phyloP scores from a whole-genome alignment of 208 protist species.

The Crithidia mellificae region DNA sequence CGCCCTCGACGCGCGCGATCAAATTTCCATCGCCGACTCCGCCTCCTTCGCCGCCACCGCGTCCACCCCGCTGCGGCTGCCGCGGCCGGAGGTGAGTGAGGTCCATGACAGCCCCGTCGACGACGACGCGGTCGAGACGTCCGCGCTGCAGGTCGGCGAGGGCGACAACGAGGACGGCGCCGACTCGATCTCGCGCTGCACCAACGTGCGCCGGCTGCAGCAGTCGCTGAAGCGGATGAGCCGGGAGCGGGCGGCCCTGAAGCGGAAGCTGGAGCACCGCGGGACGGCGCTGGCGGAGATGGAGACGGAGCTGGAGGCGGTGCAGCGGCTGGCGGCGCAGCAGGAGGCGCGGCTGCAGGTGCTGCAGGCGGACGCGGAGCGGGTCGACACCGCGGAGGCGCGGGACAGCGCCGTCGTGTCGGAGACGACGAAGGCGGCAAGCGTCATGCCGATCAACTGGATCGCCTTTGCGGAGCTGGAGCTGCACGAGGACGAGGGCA shows the following conservation, averaged over 20 bases:
- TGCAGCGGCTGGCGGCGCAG: conserved; percentile 20
- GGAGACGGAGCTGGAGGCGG: conserved; percentile 18
- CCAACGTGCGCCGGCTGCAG: conserved; percentile 23
- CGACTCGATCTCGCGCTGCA: conserved; percentile 8
- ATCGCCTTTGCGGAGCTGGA: conserved; percentile 21
- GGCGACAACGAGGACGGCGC: background rate
- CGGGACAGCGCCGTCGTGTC: background rate
- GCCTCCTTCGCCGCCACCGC: background rate
- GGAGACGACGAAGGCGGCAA: background rate
- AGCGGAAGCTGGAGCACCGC: conserved; percentile 29
- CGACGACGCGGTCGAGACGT: background rate
- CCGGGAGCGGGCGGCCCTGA: conserved; percentile 19
- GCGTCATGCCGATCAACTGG: conserved; percentile 4
- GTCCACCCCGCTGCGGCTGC: conserved; percentile 6
- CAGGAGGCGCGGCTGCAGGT: conserved; percentile 13
- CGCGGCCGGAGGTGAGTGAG: background rate
- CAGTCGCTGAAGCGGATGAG: conserved; percentile 30
- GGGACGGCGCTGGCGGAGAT: conserved; percentile 9
- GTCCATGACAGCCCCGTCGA: background rate
- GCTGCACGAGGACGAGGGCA: conserved; percentile 14
- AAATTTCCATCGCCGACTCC: conserved; percentile 4
- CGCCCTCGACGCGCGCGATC: background rate
- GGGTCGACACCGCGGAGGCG: background rate
- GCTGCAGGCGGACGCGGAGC: conserved; percentile 6
- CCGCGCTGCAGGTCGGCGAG: background rate